Evolutionary conservation across 108 stramenopile genomes (phyloP), one percentile per base, ranked within the genome.

Genomic region (Skeletonema tropicum): DNA sequence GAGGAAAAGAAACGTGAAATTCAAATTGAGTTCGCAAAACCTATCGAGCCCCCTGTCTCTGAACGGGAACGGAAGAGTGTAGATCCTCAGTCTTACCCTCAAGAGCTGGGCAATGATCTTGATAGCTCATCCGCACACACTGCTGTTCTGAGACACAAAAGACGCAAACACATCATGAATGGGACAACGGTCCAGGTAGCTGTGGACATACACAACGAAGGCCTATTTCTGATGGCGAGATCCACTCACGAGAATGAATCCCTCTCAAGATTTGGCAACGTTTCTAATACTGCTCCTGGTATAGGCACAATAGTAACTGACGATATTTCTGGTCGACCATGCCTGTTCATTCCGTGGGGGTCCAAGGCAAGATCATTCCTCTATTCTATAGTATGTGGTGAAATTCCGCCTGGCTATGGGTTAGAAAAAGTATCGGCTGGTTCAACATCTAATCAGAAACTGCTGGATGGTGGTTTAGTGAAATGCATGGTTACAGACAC

Each of bases 141-240:
- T 57, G 87, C 87, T 17, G 88, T 86, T 8, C 33, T 74, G 17
- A 83, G 92, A 12, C 89, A 92, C 68, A 92, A 89, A 57, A 89
- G 87, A 35, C 78, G 92, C 10, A 92, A 92, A 62, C 70, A 67
- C 5, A 58, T 86, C 8, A 70, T 88, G 52, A 89, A 76, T 42
- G 83, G 80, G 38, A 81, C 85, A 36, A 38, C 70, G n/a, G 73
- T 80, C 31, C 89, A 90, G 63, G 36, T 92, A 33, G 83, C 87
- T 3, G 71, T 90, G 10, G 92, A 93, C 70, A 88, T 93, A 12
- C 89, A 93, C 80, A 93, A 93, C 60, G 92, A 93, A 83, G 92
- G 92, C 10, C 75, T 93, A 10, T 89, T 89, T 81, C 64, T 86
- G 57, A 48, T 64, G 62, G 64, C 75, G 36, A 76, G 66, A 68